Base-by-base conservation (phyloP, 495 filamentous ascomycete genomes). In the Penicillium chermesinum region DNA sequence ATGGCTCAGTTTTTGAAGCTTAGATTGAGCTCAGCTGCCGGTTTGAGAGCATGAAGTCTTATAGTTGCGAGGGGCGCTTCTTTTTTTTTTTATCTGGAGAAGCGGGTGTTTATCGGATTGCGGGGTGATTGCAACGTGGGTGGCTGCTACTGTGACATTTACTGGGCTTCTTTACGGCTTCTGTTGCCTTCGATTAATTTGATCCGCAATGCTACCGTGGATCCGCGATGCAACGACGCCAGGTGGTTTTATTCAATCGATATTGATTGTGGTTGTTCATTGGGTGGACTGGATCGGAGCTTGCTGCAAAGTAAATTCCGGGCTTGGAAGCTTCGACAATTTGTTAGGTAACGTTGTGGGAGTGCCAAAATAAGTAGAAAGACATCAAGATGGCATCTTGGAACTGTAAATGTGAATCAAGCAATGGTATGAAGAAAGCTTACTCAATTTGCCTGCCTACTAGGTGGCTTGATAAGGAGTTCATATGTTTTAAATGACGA, bases 81-180 rank as follows among this genome's bases (percentile, higher is more conserved):
- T 44, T 15, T 17, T 16, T 41, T 41, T 41, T 21, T 41, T 27
- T 14, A 30, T 40, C 18, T 35, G 51, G 35, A 41, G 0, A 64
- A 70, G 18, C 13, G 76, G 69, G 53, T 77, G 72, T 14, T 74
- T 80, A 55, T 70, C 38, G 7, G 44, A 74, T 71, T 41, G 66
- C 63, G 16, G 53, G 56, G 49, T 40, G 47, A 27, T 18, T 27
- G 36, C 20, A 25, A 16, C 16, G 33, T 36, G n/a, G 41, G 53
- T 45, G 49, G 49, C 38, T 56, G 35, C 45, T 18, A 57, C 54
- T 38, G 54, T 57, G 46, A 56, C 53, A 55, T 55, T 48, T 17
- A 12, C 32, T 36, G 17, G 17, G 12, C 20, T 8, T 41, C 19
- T 43, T 43, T 25, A 14, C 40, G 27, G 22, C 27, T 12, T 46